Conservation (phyloP, 176 grass and related monocot genomes). For the Chrysopogon serrulatus region DNA sequence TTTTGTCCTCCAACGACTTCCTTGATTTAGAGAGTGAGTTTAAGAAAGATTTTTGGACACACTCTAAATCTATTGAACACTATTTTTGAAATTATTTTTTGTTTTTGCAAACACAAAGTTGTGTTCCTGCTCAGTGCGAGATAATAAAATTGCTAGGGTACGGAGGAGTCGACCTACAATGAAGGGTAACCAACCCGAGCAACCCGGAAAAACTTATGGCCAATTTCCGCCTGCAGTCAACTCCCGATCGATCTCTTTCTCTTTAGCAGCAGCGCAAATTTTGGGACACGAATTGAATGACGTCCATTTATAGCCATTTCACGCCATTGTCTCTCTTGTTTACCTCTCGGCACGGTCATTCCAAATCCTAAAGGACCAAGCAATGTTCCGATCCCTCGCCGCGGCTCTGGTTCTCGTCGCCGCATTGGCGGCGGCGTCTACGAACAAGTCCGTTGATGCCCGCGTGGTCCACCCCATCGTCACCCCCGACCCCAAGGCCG, state of each 20-base stretch:
- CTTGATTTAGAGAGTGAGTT: too few species aligned
- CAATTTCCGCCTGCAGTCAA: constrained; percentile 17
- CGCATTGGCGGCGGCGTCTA: constrained; percentile 18
- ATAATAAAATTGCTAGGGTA: not conserved
- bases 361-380: not conserved
- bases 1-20: too few species aligned
- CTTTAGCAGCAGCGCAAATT: constrained; percentile 5
- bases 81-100: too few species aligned
- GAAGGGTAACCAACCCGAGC: constrained; percentile 27
- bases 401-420: constrained; percentile 11
- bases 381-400: constrained; percentile 27
- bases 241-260: too few species aligned
- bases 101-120: too few species aligned
- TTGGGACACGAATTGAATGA: not conserved
- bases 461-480: constrained; percentile 22
- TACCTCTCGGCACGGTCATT: not conserved
- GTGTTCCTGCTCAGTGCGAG: not conserved
- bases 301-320: constrained; percentile 8
- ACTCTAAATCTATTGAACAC: too few species aligned
- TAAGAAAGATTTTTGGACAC: too few species aligned
- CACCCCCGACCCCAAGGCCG: not conserved
- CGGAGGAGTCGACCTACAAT: constrained; percentile 13
- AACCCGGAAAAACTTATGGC: constrained; percentile 17
- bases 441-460: not conserved
- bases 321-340: not conserved